Base-by-base conservation (phyloP, 129 eudicot species). In the Logfia minima region DNA sequence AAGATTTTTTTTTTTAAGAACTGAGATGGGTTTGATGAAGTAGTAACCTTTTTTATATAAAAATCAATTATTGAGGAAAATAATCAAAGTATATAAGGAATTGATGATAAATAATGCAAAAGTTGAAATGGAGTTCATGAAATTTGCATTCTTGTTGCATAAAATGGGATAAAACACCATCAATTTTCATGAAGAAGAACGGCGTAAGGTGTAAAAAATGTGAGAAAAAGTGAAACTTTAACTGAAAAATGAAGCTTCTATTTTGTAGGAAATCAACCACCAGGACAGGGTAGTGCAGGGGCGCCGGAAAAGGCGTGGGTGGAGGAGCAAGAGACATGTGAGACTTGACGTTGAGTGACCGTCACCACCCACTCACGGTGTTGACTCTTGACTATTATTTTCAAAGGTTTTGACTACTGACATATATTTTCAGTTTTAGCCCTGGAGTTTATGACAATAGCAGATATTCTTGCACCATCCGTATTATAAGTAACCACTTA, bases 231-330 rank as follows among this genome's bases (percentile, higher is more conserved):
- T 62, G 84, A n/a, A 68, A 32, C 63, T 77, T 80, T 80, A 83
- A 86, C 76, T 51, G 80, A 73, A 84, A 83, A 62, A 34, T n/a
- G 83, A 80, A 73, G 75, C 14, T 24, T 34, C 18, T 9, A 62
- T 52, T 68, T 56, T 9, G 28, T 21, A 71, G 19, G 45, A 53
- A 76, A 53, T 77, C 71, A 65, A 77, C 79, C 82, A 82, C 28
- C 55, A 43, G 18, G 1, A 48, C 55, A 48, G 55, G 55, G 5
- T 48, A 48, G 55, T 48, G n/a, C 55, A 48, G n/a, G 45, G 85
- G 29, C 81, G 77, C 63, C 86, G 84, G 83, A 55, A 73, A 80
- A 80, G 83, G 79, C 74, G 79, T 66, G 65, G 82, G 85, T 70
- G 83, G 75, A 66, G 79, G 74, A 76, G 80, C 71, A 48, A 70